These are phyloP conservation scores for Tardiomyces blankii DNA, from an alignment of 1,139 yeast genomes.

Conservation along the genomic window DNA sequence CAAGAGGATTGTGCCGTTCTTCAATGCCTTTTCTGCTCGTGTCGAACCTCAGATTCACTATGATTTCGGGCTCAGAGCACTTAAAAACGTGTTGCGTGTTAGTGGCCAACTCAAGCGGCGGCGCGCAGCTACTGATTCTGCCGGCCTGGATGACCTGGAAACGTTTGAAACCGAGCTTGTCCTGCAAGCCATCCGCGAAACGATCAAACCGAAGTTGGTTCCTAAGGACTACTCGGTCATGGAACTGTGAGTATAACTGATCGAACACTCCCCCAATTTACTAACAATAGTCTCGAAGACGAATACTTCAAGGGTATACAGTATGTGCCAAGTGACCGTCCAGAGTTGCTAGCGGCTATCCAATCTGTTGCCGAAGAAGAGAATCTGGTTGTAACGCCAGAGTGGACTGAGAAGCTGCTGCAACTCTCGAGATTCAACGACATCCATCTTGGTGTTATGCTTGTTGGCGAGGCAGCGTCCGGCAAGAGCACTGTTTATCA, in stretches of 20 bases:
- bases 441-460: conserved; percentile 71
- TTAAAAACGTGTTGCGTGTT: conserved; percentile 52
- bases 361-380: conserved; percentile 15
- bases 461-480: conserved; percentile 66
- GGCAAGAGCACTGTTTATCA: conserved; percentile 59
- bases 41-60: conserved; percentile 54
- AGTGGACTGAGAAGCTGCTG: conserved; percentile 45
- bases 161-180: conserved; percentile 34
- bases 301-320: conserved; percentile 21
- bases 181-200: conserved; percentile 43
- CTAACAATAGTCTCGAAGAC: conserved; percentile 17
- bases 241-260: conserved; percentile 7
- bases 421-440: conserved; percentile 55
- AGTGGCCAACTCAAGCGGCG: conserved; percentile 43
- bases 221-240: conserved; percentile 34
- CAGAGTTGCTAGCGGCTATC: conserved; percentile 11
- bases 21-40: conserved; percentile 29
- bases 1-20: conserved; percentile 42
- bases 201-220: conserved; percentile 56
- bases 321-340: conserved; percentile 12
- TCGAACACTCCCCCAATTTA: background rate
- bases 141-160: conserved; percentile 19
- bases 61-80: conserved; percentile 80
- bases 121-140: conserved; percentile 2
- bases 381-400: conserved; percentile 23